Base-by-base conservation (phyloP, 768 basidiomycete species). In the Tulasnella sp. region DNA sequence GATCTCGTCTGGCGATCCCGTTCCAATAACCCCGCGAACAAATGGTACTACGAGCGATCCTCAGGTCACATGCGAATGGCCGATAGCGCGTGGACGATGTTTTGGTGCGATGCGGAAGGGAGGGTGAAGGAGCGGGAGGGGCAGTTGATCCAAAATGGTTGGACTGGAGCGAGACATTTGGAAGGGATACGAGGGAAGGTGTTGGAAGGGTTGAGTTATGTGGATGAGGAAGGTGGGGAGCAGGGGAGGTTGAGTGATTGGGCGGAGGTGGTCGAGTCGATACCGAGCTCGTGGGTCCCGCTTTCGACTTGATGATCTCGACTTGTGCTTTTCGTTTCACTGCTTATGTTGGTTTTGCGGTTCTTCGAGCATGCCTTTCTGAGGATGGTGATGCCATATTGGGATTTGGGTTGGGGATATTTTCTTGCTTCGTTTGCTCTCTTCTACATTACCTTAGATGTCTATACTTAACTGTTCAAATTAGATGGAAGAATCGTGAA, bases 51-150 rank as follows among this genome's bases (percentile, higher is more conserved):
- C 65, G 96, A 99, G 68, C 83, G 96, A 32, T 88, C 86, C 69
- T 86, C 85, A 19, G 96, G 96, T 19, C 94, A 97, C 73, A 63
- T 92, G 41, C 79, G 88, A 64, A 80, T 86, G 76, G 66, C 62
- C 50, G 53, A 64, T 30, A 51, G 51, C 41, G 86, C 85, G 24
- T 99, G 95, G 90, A 83, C 91, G 47, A 71, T 99, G 66, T 99
- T 99, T 72, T 99, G 96, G 96, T 96, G 94, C 71, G 96, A 99
- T 73, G 91, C 86, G 0, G 95, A 98, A 75, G 88, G 85, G 72
- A 77, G 85, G 54, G 72, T 94, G 26, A 83, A 80, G 70, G 67
- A 64, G 51, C 62, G 63, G 49, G 71, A 63, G 49, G 60, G 62
- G 50, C 60, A 63, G 43, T 50, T 63, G 27, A 30, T 59, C 30